Evolutionary conservation across 2,329 filamentous ascomycete species (phyloP).

Genomic region (Ceratocystis ficicola): DNA sequence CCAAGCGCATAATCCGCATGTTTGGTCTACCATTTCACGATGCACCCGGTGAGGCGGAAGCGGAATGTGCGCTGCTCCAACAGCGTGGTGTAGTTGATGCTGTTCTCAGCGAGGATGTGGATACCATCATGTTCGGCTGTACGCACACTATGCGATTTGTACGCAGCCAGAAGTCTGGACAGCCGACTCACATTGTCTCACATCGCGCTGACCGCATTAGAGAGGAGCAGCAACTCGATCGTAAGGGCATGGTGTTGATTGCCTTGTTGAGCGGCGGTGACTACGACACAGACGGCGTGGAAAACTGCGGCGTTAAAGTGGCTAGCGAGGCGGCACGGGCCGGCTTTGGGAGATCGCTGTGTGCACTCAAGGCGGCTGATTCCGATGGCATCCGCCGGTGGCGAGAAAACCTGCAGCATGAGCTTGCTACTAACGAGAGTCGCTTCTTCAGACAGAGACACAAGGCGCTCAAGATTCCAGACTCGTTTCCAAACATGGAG

Average conservation of each 20-base stretch:
- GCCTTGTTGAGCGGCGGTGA: conserved; percentile 93
- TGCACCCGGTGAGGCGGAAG: conserved; percentile 89
- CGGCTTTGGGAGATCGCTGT: conserved; percentile 70
- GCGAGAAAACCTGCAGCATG: conserved; percentile 59
- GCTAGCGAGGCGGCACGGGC: conserved; percentile 83
- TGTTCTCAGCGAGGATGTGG: conserved; percentile 90
- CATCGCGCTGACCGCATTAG: conserved; percentile 38
- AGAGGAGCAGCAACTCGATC: conserved; percentile 53
- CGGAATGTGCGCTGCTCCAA: conserved; percentile 84
- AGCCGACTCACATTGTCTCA: conserved; percentile 72
- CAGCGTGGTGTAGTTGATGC: conserved; percentile 74
- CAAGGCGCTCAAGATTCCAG: conserved; percentile 60
- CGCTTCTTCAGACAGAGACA: conserved; percentile 68
- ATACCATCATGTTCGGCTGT: conserved; percentile 95
- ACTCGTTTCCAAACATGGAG: conserved; percentile 66
- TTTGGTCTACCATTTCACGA: conserved; percentile 78
- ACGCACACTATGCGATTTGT: conserved; percentile 58
- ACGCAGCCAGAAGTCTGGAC: conserved; percentile 14
- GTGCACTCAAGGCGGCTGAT: conserved; percentile 50
- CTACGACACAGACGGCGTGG: conserved; percentile 78
- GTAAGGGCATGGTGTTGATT: conserved; percentile 84
- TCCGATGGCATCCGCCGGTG: conserved; percentile 50
- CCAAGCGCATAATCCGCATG: conserved; percentile 69
- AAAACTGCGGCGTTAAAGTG: conserved; percentile 74
- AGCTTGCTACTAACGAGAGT: conserved; percentile 73